phyloP scores from a whole-genome alignment of 192 early-diverging fungal species.

The Backusella mclennaniae region DNA sequence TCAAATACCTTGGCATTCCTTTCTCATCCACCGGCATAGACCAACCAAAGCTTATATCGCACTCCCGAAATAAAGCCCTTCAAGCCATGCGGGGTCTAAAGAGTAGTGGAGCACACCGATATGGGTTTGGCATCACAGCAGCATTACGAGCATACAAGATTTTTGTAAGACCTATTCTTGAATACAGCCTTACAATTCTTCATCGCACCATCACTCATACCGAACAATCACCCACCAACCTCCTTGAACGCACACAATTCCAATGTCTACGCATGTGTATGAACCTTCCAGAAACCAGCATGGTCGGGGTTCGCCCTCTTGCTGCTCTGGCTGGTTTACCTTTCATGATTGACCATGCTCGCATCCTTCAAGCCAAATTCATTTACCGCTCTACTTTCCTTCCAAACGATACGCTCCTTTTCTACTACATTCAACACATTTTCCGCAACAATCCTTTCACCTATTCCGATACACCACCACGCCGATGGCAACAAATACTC shows the following conservation, averaged over 20 bases:
- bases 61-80: background rate
- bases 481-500: background rate
- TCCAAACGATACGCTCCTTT: background rate
- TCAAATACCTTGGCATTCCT: background rate
- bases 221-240: background rate
- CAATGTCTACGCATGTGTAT: background rate
- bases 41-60: background rate
- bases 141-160: background rate
- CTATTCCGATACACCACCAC: background rate
- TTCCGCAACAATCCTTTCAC: background rate
- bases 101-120: background rate
- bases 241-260: background rate
- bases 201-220: background rate
- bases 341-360: background rate
- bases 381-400: background rate
- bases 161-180: background rate
- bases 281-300: background rate
- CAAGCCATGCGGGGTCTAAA: background rate
- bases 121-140: background rate
- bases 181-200: background rate
- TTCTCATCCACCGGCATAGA: background rate
- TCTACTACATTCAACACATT: background rate
- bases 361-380: background rate
- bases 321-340: background rate
- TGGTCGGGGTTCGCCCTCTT: background rate